Evolutionary conservation across 108 stramenopile species (phyloP).

Genomic region (Pseudonitzschia multistriata): DNA sequence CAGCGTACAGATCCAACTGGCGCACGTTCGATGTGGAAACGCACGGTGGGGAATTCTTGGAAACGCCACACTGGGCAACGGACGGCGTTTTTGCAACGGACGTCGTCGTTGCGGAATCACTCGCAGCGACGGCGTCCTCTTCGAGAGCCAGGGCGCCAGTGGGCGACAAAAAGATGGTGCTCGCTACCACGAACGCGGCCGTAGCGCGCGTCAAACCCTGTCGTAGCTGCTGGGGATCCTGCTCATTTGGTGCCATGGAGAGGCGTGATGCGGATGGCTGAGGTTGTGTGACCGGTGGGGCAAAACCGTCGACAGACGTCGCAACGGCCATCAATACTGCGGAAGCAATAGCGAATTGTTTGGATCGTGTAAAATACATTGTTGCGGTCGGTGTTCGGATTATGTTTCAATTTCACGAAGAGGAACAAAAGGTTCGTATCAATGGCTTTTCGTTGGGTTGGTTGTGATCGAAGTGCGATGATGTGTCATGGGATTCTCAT

Average conservation of each 20-base stretch:
- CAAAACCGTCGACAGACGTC: neutral
- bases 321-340: neutral
- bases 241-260: neutral
- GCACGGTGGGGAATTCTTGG: constrained; percentile 39
- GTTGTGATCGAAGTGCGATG: no score
- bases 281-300: neutral
- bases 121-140: neutral
- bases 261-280: neutral
- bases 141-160: neutral
- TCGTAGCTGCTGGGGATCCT: neutral
- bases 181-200: neutral
- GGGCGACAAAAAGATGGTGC: constrained; percentile 2
- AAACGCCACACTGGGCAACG: constrained; percentile 24
- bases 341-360: neutral
- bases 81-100: neutral
- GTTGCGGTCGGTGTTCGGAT: neutral
- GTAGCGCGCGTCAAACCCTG: neutral
- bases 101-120: neutral
- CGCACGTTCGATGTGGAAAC: constrained; percentile 69
- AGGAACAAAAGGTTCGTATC: no score
- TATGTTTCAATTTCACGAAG: no score
- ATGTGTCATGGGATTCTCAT: no score
- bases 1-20: constrained; percentile 58
- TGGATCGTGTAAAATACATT: neutral
- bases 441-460: no score